Evolutionary conservation across 2,329 filamentous ascomycete species (phyloP), one percentile per base, ranked within the genome.

Genomic region (Macroventuria anomochaeta): DNA sequence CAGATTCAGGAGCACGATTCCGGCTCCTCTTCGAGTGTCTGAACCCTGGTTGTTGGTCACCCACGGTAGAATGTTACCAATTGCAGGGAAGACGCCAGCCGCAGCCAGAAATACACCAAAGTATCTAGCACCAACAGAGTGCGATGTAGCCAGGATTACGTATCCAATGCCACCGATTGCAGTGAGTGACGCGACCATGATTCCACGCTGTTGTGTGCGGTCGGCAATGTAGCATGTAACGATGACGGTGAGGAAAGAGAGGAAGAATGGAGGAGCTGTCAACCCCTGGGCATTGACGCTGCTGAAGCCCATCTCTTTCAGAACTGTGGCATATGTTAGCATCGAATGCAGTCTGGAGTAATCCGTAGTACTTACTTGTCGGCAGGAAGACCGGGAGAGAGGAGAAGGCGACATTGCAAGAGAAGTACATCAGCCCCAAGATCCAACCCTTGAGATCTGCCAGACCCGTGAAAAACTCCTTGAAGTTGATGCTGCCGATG

Each of bases 41-140:
- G 79, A 84, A 12, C 87, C 87, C 70, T 89, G 86, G 68, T 90
- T 90, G 68, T 89, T 82, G 2, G 88, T 72, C 1, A 88, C 87
- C 71, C 88, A 89, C 0, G 88, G 87, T 29, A 91, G 81, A 7
- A 88, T 87, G 58, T 90, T 89, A 3, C 85, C 84, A 28, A 91
- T 85, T 63, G 82, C 83, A 0, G 87, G 85, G 38, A 91, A 87
- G 20, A 91, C 82, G 10, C 86, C 85, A 2, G 78, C 80, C 0
- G 85, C 82, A 5, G 85, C 84, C 12, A 83, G 64, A 67, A 82
- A 83, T 1, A 81, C 77, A 3, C 79, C 81, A 34, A 79, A 75
- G 63, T 85, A 85, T n/a, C 80, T 75, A 4, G 77, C 75, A 2
- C 74, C 78, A 3, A 80, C 77, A 2, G 65, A 83, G 15, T 76